These are phyloP conservation scores for Gaeumannomyces sp. DNA, from an alignment of 2,329 filamentous ascomycete species.

Conservation along the genomic window DNA sequence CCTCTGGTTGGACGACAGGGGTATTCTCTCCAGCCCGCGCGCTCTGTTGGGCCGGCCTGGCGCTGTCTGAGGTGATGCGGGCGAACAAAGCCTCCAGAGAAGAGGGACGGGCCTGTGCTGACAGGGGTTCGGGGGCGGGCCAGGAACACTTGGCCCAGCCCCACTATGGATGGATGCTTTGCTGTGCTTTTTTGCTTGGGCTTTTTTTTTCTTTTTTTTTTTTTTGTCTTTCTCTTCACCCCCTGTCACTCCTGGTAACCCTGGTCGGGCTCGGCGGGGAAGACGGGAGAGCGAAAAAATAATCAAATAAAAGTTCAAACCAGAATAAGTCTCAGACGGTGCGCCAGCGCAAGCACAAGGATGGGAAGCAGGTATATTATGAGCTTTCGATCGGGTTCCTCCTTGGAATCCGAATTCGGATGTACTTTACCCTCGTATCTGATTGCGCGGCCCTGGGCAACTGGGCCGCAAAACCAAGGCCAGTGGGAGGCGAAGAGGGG, in stretches of 20 bases:
- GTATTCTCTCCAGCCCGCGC: not conserved
- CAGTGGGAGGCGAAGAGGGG: too few relatives aligned
- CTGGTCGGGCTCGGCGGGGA: not conserved
- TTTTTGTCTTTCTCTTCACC: not conserved
- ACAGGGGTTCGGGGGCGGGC: constrained; percentile 3
- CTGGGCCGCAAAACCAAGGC: not conserved
- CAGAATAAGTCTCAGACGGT: not conserved
- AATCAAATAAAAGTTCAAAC: not conserved
- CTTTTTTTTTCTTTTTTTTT: not conserved
- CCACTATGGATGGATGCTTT: not conserved
- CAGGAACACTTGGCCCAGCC: not conserved
- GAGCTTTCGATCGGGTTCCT: not conserved
- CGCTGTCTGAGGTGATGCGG: not conserved
- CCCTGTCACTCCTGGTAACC: not conserved
- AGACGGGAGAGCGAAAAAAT: not conserved
- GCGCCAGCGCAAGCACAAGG: not conserved
- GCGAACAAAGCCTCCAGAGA: not conserved
- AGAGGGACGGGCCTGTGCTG: constrained; percentile 1
- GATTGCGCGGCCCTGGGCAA: not conserved
- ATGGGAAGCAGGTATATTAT: not conserved
- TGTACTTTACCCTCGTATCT: not conserved
- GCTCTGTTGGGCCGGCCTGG: not conserved
- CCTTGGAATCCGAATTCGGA: not conserved
- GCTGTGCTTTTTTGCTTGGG: not conserved
- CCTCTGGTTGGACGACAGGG: not conserved